Evolutionary conservation across 495 filamentous ascomycete genomes (phyloP), one percentile per base, ranked within the genome.

Genomic region (Oleoguttula mirabilis): DNA sequence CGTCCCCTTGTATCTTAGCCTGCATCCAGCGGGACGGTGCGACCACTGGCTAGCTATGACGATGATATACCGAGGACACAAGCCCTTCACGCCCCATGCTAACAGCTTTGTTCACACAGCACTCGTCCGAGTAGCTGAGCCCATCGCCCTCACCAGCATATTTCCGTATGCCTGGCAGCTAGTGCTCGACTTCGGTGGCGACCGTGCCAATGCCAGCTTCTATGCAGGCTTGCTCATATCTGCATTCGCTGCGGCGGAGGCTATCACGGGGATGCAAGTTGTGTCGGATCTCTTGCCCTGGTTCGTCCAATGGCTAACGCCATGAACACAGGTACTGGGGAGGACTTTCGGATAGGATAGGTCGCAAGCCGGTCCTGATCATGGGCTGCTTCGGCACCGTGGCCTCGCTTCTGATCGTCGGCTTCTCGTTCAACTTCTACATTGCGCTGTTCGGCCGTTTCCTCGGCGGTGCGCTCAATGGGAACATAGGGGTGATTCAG

Each of bases 81-180:
- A 11, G 6, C 15, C 6, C n/a, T 10, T 15, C 15, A 3, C 8
- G 3, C 16, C 7, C 14, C 4, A 21, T n/a, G 17, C 19, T 19
- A 10, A 15, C 12, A 10, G n/a, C 24, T 24, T 24, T 39, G 31
- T 7, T 43, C 63, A 59, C 60, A 60, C 67, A 57, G 63, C 66
- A 50, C 74, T 82, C 64, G 79, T 79, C 60, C 80, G 87, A 37
- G 72, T 93, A 48, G 82, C 85, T 28, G 86, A 94, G 63, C 86
- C 85, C 5, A 84, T 94, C 44, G 84, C 85, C 32, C 72, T 92
- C 47, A 88, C 84, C 2, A 86, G 81, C 56, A 83, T 88, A 62
- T 82, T 87, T 45, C 83, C 84, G 12, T 94, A 92, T 62, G 82
- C 87, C 42, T 92, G 80, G 77, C 74, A 79, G 47, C 76, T 88